Base-by-base conservation (phyloP, 202 grass and related monocot genomes). In the Elaeis oleifera region DNA sequence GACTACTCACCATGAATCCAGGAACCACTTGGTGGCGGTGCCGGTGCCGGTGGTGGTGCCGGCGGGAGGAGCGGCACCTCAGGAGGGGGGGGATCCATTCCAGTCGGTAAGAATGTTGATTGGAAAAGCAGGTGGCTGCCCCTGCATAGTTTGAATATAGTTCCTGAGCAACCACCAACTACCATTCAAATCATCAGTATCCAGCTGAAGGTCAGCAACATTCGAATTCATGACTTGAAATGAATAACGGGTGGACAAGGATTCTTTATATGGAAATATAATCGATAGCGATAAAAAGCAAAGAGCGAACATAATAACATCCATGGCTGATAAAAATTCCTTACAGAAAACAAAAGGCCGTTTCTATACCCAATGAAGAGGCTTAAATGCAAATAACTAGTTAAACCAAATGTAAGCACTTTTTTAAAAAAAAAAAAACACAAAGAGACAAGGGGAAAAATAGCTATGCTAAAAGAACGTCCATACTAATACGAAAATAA, bases 51-150 rank as follows among this genome's bases (percentile, higher is more conserved):
- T 50, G 29, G 18, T 4, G 79, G 79, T 3, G 58, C 79, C 3
- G 60, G 79, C 26, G 67, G 72, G 52, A 76, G 79, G 54, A 87
- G 76, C 5, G 84, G 84, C 67, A 65, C 75, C 49, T 70, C 61
- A 17, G 75, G 64, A 26, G 57, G 21, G 2, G 55, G 53, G 58
- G 63, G 56, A 73, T 74, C 77, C 77, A 79, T 73, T 44, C 9
- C 9, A 44, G 36, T 2, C 31, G 7, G 31, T 36, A 9, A 36
- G 31, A 36, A 36, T 1, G 65, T 51, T 19, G 23, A 74, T 56
- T 18, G 65, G 25, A 65, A 65, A 57, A 56, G 19, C 51, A 74
- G 6, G 0, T 44, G 9, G 8, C 36, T 2, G 36, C 36, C 36
- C 36, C 9, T 44, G 36, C 1, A 44, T 3, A 11, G 36, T 9